Evolutionary conservation across 257 asterid genomes (phyloP), one percentile per base, ranked within the genome.

Genomic region (Solanum microdontum): DNA sequence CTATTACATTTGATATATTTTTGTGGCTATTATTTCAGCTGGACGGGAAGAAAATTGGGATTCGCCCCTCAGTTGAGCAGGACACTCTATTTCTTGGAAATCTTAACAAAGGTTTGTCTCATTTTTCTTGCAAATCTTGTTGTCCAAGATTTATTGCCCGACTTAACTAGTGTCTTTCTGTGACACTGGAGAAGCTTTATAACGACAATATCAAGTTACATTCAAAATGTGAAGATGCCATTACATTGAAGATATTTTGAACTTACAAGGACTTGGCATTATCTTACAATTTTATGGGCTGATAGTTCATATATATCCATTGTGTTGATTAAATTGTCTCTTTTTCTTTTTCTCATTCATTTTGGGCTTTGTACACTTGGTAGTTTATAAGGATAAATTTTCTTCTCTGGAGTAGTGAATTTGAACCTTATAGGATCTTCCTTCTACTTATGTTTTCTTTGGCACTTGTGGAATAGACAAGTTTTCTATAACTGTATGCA

Each of bases 1-100:
- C 43, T 48, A 28, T 30, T 45, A 48, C 33, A 43, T 28, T 48
- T 28, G 43, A 82, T 48, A 48, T 30, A 6, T 82, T 30, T 76
- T 48, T 82, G 85, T 48, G 64, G 84, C 45, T 45, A 30, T 40
- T 72, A 24, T 88, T 91, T 89, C 98, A 96, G 99, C 82, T 96
- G 68, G 94, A 95, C 45, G 99, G 99, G 36, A 95, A 92, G 95
- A 92, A 92, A 91, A 93, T 96, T 85, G 98, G 98, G 83, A 94
- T 96, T 89, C 96, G 93, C 80, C 98, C 96, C 87, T 95, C 99
- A 86, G 89, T 87, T 34, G 96, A 93, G 94, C 98, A 93, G 88
- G 91, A 91, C 82, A 94, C 96, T 33, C 90, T 96, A 62, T 95
- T 93, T 92, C 77, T 96, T 43, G 99, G 98, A 82, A 95, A 95